Evolutionary conservation across 148 eudicot genomes (phyloP), one percentile per base, ranked within the genome.

Genomic region (Camellia japonica): DNA sequence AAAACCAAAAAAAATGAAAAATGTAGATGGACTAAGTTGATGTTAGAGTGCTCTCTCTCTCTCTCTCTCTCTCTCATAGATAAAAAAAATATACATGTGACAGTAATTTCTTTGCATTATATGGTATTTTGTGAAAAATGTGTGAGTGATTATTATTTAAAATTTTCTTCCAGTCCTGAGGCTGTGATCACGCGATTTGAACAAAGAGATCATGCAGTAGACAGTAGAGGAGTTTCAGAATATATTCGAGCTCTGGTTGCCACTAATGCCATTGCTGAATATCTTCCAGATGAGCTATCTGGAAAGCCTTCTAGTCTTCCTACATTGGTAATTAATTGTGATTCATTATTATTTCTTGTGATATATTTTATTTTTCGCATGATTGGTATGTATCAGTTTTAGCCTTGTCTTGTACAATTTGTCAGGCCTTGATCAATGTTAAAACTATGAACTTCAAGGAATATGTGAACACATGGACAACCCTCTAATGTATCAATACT

Each of bases 241-340:
- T 96, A 96, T 81, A 87, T 96, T 71, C 88, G 91, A 86, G 99
- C 99, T 82, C 85, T 96, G 52, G 99, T 96, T 72, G 86, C 89
- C 30, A 93, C 99, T 9, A 91, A 93, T 88, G 98, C 92, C 42
- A 93, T 93, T 78, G 83, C 93, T 74, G 97, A 96, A 19, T 96
- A 92, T 86, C 91, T 96, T 82, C 98, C 98, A 14, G 94, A 96
- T 82, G 95, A 93, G 82, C 87, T 90, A 81, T 91, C 94, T 62
- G 98, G 98, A 78, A 96, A 91, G 80, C 91, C 98, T 84, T 89
- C 97, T n/a, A 86, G 87, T 85, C 98, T 96, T 87, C 95, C 97
- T 75, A 68, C 88, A 51, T 82, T 96, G 92, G 99, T 96, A 92
- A 76, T 51, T 52, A 46, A 58, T 38, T 2, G 19, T 49, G 61